A percentile compares a stretch with the other conserved stretches of the same genome.
phyloP scores from a whole-genome alignment of 78 protist genomes.

The Cavenderia fasciculata region DNA sequence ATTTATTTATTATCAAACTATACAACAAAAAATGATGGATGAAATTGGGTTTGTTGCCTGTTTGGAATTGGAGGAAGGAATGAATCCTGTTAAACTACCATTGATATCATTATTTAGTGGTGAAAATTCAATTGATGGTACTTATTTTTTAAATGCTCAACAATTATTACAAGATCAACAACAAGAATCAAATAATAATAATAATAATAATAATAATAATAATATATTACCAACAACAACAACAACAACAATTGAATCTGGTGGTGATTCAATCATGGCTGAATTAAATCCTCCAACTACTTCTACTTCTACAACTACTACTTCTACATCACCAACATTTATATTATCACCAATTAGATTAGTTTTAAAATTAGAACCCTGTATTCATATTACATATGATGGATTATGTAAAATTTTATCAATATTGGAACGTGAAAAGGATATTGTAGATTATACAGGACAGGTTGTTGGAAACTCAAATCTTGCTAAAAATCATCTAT shows the following conservation, averaged over 20 bases:
- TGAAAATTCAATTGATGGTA: too few relatives aligned
- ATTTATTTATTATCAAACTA: conserved; percentile 8
- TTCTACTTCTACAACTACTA: too few relatives aligned
- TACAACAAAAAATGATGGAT: background rate
- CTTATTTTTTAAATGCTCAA: too few relatives aligned
- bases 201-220: too few relatives aligned
- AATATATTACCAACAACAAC: too few relatives aligned
- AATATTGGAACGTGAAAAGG: too few relatives aligned
- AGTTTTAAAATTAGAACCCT: conserved; percentile 16
- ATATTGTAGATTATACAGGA: background rate
- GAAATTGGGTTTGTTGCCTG: background rate
- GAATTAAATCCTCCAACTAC: background rate
- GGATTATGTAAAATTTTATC: too few relatives aligned
- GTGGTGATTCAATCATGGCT: background rate
- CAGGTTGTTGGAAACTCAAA: background rate
- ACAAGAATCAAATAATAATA: too few relatives aligned
- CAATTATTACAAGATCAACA: too few relatives aligned
- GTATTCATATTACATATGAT: conserved; percentile 8
- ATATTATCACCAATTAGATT: conserved; percentile 38
- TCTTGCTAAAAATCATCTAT: background rate
- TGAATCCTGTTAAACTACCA: background rate
- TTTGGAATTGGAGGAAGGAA: conserved; percentile 31
- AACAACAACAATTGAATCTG: too few relatives aligned
- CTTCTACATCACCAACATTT: background rate
- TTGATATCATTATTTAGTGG: too few relatives aligned